Percentiles rank a stretch among this genome's conserved stretches.
phyloP scores from a whole-genome alignment of 306 rosid genomes.

The Aeschynomene evenia region DNA sequence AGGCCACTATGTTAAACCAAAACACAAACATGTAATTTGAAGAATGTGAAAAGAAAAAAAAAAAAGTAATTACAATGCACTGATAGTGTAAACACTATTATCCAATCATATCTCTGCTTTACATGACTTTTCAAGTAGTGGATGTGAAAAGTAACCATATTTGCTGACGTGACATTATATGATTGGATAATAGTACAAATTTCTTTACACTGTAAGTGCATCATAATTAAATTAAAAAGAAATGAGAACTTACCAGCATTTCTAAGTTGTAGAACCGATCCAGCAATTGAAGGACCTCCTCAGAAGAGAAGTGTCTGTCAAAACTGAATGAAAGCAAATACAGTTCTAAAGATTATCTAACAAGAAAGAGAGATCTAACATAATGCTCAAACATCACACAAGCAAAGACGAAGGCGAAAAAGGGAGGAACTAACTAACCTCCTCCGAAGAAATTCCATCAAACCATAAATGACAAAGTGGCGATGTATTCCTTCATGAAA shows the following conservation, averaged over 20 bases:
- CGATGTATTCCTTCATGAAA: constrained; percentile 80
- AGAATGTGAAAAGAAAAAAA: no score
- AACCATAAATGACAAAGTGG: constrained; percentile 84
- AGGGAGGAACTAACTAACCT: constrained; percentile 66
- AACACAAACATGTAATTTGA: constrained; percentile 6
- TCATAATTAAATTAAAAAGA: no score
- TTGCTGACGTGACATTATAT: no score
- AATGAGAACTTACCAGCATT: constrained; percentile 65
- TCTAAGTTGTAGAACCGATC: constrained; percentile 96
- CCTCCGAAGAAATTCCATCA: constrained; percentile 85
- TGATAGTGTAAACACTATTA: no score
- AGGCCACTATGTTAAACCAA: constrained; percentile 1
- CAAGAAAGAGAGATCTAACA: neutral
- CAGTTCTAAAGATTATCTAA: constrained; percentile 7
- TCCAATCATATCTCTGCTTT: no score
- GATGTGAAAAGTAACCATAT: no score
- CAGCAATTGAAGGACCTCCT: constrained; percentile 87
- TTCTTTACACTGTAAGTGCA: no score
- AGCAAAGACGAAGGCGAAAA: constrained; percentile 14
- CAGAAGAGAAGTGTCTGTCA: constrained; percentile 77
- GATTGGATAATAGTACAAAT: no score
- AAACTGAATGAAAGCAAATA: constrained; percentile 54
- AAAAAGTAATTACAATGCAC: no score
- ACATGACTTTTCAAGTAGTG: no score
- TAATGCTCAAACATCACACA: constrained; percentile 14